A percentile compares a stretch with the other conserved stretches of the same genome.
phyloP scores from a whole-genome alignment of 139 green algal species.

The Zygnema cylindricum region DNA sequence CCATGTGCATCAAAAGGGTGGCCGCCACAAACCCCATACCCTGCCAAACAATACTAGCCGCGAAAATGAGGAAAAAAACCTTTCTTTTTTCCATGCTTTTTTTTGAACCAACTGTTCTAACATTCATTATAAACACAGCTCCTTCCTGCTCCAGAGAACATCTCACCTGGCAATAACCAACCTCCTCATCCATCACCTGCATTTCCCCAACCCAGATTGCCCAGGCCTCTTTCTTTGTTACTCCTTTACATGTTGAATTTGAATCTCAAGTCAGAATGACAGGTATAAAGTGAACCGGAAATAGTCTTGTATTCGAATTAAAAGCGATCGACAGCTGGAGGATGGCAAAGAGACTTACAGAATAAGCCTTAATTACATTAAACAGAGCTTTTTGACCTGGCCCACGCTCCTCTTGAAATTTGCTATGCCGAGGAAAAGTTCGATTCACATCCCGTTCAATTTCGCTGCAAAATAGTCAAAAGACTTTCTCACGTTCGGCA shows the following conservation, averaged over 20 bases:
- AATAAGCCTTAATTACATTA: slow-evolving; percentile 89
- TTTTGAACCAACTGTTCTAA: too few relatives aligned
- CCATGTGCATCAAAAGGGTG: slow-evolving; percentile 90
- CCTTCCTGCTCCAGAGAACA: background rate
- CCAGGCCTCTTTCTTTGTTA: slow-evolving; percentile 40
- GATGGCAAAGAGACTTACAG: slow-evolving; percentile 57
- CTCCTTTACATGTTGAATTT: too few relatives aligned
- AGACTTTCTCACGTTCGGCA: background rate
- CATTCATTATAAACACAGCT: too few relatives aligned
- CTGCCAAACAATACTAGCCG: too few relatives aligned
- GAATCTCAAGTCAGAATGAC: too few relatives aligned
- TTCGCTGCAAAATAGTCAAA: slow-evolving; percentile 37
- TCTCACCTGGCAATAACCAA: slow-evolving; percentile 81
- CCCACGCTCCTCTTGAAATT: slow-evolving; percentile 72
- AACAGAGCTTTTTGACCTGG: slow-evolving; percentile 78
- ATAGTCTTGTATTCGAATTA: background rate
- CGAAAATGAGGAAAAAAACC: too few relatives aligned
- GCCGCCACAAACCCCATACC: slow-evolving; percentile 91
- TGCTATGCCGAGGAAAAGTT: slow-evolving; percentile 92
- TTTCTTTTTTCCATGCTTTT: too few relatives aligned
- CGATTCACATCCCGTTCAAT: slow-evolving; percentile 90
- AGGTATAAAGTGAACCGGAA: too few relatives aligned
- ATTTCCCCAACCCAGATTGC: background rate
- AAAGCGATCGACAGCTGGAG: background rate
- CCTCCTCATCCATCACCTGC: slow-evolving; percentile 61